phyloP scores from a whole-genome alignment of 306 rosid species.

The Clitoria ternatea region DNA sequence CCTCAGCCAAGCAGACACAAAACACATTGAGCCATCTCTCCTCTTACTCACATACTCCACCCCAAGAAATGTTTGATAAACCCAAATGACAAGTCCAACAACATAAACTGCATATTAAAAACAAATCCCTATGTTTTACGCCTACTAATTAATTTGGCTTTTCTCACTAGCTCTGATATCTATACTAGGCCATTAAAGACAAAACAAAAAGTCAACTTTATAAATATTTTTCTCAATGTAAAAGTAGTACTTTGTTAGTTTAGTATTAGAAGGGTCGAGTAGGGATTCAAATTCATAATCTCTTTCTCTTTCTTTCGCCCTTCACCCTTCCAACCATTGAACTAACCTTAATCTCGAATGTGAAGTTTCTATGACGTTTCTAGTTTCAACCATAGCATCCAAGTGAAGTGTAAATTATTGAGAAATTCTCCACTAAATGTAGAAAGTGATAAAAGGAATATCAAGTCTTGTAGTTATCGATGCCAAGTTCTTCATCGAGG shows the following conservation, averaged over 20 bases:
- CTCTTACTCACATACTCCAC: not conserved
- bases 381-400: not conserved
- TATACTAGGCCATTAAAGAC: not conserved
- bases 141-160: not conserved
- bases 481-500: constrained; percentile 27
- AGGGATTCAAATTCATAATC: too few species aligned
- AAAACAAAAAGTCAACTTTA: not conserved
- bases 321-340: too few species aligned
- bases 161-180: not conserved
- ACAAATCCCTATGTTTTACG: not conserved
- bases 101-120: constrained; percentile 1
- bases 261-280: too few species aligned
- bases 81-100: not conserved
- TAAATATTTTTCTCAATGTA: too few species aligned
- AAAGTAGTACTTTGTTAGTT: too few species aligned
- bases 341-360: too few species aligned
- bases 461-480: constrained; percentile 47
- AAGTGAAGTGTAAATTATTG: not conserved
- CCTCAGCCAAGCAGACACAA: not conserved
- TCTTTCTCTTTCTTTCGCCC: too few species aligned
- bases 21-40: not conserved
- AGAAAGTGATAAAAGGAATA: constrained; percentile 15
- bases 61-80: not conserved
- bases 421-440: not conserved
- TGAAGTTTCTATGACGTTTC: too few species aligned